Evolutionary conservation across 2,329 filamentous ascomycete genomes (phyloP).

Genomic region (Aspergillus fischeri): DNA sequence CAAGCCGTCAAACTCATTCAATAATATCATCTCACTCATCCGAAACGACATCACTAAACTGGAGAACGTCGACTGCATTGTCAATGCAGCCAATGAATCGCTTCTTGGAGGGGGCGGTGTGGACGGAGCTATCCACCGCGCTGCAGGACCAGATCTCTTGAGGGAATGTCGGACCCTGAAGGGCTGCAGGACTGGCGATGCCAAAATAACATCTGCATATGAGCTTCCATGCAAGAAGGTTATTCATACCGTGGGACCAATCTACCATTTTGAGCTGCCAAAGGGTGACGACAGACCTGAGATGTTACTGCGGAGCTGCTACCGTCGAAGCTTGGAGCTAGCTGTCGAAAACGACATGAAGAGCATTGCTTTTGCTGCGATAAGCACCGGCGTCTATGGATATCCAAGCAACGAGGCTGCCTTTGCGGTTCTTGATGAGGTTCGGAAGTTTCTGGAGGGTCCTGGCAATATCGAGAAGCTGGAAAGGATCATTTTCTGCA

Average conservation of each 20-base stretch:
- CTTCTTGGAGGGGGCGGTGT: constrained; percentile 89
- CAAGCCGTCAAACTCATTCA: constrained; percentile 48
- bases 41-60: constrained; percentile 79
- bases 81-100: constrained; percentile 82
- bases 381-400: constrained; percentile 87
- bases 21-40: constrained; percentile 59
- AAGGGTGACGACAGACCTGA: constrained; percentile 33
- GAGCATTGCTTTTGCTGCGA: constrained; percentile 74
- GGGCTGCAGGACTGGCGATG: constrained; percentile 72
- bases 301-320: constrained; percentile 59
- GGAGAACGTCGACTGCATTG: constrained; percentile 67
- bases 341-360: constrained; percentile 63
- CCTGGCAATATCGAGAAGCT: constrained; percentile 45
- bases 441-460: constrained; percentile 51
- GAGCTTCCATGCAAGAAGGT: constrained; percentile 70
- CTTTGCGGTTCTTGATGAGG: constrained; percentile 61
- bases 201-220: constrained; percentile 79
- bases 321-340: constrained; percentile 66
- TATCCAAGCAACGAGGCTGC: constrained; percentile 76
- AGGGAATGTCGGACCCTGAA: constrained; percentile 67
- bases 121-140: constrained; percentile 79
- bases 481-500: constrained; percentile 77
- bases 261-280: constrained; percentile 53
- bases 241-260: constrained; percentile 86
- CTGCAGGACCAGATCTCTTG: constrained; percentile 66